phyloP scores from a whole-genome alignment of 225 moss, liverwort and hornwort genomes.

The Physcomitrellopsis africana region DNA sequence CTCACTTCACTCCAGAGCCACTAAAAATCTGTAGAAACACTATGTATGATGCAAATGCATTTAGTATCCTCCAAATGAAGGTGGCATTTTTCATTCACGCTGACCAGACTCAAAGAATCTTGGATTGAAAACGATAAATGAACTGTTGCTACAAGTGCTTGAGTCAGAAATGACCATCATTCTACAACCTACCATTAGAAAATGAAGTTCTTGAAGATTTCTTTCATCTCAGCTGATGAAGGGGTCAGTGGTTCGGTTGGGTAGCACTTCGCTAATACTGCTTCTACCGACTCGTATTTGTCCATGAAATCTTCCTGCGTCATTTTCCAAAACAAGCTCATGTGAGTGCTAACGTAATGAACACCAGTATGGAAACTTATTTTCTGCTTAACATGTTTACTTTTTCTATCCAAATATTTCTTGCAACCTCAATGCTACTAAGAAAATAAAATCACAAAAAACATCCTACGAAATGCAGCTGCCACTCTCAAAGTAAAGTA shows the following conservation, averaged over 20 bases:
- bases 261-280: slow-evolving; percentile 86
- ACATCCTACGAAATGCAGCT: too few relatives aligned
- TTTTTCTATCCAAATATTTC: too few relatives aligned
- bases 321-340: slow-evolving; percentile 27
- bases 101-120: slow-evolving; percentile 26
- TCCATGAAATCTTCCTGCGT: slow-evolving; percentile 93
- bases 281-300: slow-evolving; percentile 92
- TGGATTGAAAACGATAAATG: slow-evolving; percentile 11
- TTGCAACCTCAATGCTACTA: too few relatives aligned
- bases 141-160: slow-evolving; percentile 19
- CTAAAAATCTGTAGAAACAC: slow-evolving; percentile 13
- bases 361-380: not conserved
- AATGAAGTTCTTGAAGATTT: slow-evolving; percentile 78
- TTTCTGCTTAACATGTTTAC: too few relatives aligned
- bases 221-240: slow-evolving; percentile 92
- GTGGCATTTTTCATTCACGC: slow-evolving; percentile 29
- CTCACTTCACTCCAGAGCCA: too few relatives aligned
- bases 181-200: slow-evolving; percentile 24
- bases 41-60: slow-evolving; percentile 25
- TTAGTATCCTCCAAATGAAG: slow-evolving; percentile 29
- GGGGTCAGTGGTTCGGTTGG: slow-evolving; percentile 79
- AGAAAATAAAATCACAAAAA: too few relatives aligned
- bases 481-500: too few relatives aligned
- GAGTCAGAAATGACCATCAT: not conserved
- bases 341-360: slow-evolving; percentile 4